Conservation (phyloP, 495 filamentous ascomycete genomes). For the Aspergillus bridgeri region DNA sequence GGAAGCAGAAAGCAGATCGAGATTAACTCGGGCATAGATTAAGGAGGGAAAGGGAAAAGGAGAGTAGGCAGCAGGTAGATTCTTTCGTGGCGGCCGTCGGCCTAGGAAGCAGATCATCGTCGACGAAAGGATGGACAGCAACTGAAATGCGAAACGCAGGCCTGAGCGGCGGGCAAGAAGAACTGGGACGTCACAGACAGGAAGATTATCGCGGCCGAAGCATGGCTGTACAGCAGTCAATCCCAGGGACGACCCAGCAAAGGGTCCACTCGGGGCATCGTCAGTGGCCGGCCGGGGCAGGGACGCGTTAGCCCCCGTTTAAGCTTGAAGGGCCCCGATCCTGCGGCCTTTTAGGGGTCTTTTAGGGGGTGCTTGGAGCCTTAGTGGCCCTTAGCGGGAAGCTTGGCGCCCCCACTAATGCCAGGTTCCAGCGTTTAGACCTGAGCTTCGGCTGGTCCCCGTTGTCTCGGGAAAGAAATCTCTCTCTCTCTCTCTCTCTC, state of each 20-base stretch:
- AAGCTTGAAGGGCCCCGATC: background rate
- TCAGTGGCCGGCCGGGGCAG: no score
- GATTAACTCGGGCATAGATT: background rate
- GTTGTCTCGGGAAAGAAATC: background rate
- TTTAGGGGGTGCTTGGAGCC: constrained; percentile 5
- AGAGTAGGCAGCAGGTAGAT: background rate
- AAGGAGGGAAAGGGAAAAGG: background rate
- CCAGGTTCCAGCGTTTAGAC: background rate
- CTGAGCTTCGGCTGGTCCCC: no score
- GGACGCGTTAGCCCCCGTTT: background rate
- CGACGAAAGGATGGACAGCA: background rate
- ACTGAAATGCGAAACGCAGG: background rate
- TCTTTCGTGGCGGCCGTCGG: no score
- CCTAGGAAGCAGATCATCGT: no score
- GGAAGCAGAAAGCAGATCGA: background rate
- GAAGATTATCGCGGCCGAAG: background rate
- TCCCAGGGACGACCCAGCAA: background rate
- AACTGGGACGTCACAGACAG: background rate
- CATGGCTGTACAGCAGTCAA: background rate
- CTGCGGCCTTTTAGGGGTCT: background rate
- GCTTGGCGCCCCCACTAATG: constrained; percentile 12
- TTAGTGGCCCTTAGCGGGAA: constrained; percentile 15
- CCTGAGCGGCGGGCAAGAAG: background rate
- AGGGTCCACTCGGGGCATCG: background rate
- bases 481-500: no score